A percentile compares a stretch with the other conserved stretches of the same genome.
Evolutionary conservation across 257 asterid species (phyloP).

Genomic region (Verbascum thapsus): DNA sequence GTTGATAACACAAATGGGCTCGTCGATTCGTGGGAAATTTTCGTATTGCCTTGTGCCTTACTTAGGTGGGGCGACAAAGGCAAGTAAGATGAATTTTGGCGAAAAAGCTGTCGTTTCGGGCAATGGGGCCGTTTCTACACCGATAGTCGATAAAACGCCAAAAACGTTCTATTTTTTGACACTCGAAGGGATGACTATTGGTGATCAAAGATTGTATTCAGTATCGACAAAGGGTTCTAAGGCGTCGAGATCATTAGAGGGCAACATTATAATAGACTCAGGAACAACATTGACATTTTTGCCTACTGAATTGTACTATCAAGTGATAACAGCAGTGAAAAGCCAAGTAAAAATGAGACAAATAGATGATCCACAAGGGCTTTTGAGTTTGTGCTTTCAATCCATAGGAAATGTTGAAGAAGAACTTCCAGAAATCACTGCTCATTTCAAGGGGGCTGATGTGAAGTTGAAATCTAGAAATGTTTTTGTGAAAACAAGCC

Average conservation of each 20-base stretch:
- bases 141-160: slow-evolving; percentile 31
- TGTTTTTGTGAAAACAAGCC: slow-evolving; percentile 35
- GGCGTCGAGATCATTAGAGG: slow-evolving; percentile 15
- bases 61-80: not conserved
- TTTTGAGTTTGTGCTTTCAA: slow-evolving; percentile 45
- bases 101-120: slow-evolving; percentile 39
- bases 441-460: slow-evolving; percentile 62
- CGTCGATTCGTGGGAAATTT: slow-evolving; percentile 46
- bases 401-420: not conserved
- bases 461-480: slow-evolving; percentile 44
- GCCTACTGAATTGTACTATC: slow-evolving; percentile 29
- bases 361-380: slow-evolving; percentile 29
- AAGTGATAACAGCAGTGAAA: slow-evolving; percentile 27
- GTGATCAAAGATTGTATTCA: slow-evolving; percentile 29
- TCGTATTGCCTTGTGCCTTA: slow-evolving; percentile 64
- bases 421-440: slow-evolving; percentile 37
- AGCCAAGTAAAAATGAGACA: slow-evolving; percentile 11
- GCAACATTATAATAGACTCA: slow-evolving; percentile 59
- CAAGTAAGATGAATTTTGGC: slow-evolving; percentile 60
- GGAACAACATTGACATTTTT: slow-evolving; percentile 62
- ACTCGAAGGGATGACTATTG: slow-evolving; percentile 50
- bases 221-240: not conserved
- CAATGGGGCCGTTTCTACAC: slow-evolving; percentile 46
- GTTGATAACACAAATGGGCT: slow-evolving; percentile 47
- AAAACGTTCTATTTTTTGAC: slow-evolving; percentile 48